These are phyloP conservation scores for Torulaspora delbrueckii DNA, from an alignment of 805 yeast species.

Conservation along the genomic window DNA sequence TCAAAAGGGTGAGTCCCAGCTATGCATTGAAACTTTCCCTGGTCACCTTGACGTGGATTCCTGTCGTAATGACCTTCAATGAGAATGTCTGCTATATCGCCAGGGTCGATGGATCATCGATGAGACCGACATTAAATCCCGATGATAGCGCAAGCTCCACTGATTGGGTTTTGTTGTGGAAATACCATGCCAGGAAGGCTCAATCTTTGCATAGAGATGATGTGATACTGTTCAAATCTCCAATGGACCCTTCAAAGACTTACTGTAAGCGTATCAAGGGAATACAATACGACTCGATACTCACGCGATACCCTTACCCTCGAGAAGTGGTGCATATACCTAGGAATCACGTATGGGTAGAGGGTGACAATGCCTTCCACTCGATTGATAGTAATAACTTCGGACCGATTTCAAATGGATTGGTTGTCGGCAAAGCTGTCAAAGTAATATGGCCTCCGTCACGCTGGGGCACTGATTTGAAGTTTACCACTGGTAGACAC, in stretches of 20 bases:
- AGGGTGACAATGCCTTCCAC: conserved; percentile 79
- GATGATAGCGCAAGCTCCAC: conserved; percentile 40
- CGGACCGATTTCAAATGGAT: conserved; percentile 82
- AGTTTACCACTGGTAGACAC: conserved; percentile 24
- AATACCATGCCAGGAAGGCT: conserved; percentile 49
- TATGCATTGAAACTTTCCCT: conserved; percentile 22
- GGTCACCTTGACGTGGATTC: conserved; percentile 63
- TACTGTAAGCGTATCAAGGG: conserved; percentile 79
- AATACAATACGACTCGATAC: conserved; percentile 61
- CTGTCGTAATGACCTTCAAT: conserved; percentile 63
- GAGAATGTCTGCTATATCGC: conserved; percentile 72
- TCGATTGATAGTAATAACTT: conserved; percentile 81
- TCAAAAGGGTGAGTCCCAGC: neutral
- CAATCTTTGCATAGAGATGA: conserved; percentile 55
- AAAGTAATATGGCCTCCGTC: conserved; percentile 64
- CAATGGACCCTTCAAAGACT: conserved; percentile 70
- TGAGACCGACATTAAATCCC: conserved; percentile 88
- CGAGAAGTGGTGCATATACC: conserved; percentile 59
- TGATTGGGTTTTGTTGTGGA: conserved; percentile 68
- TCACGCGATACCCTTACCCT: conserved; percentile 60
- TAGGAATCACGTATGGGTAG: conserved; percentile 84
- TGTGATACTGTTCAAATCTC: conserved; percentile 72
- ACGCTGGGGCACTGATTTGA: conserved; percentile 43
- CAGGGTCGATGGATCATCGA: conserved; percentile 72
- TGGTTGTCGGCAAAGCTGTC: conserved; percentile 72